Conservation (phyloP, 2,329 filamentous ascomycete genomes). For the Huntiella omanensis region DNA sequence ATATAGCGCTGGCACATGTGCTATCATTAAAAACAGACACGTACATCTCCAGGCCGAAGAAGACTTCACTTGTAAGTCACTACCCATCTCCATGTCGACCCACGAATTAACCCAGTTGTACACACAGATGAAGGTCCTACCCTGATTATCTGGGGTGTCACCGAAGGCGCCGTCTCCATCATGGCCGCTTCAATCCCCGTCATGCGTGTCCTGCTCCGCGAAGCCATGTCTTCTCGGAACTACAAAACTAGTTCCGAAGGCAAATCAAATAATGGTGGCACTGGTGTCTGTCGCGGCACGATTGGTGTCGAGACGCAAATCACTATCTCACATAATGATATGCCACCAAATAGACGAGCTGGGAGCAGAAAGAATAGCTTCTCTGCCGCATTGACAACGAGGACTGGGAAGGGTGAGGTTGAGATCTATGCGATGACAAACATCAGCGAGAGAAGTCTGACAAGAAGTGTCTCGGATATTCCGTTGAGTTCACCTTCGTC, state of each 20-base stretch:
- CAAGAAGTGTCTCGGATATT: slow-evolving; percentile 8
- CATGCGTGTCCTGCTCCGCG: slow-evolving; percentile 12
- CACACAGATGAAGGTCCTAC: neutral
- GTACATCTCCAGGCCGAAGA: neutral
- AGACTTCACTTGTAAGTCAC: slow-evolving; percentile 8
- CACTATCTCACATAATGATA: neutral
- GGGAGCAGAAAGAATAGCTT: neutral
- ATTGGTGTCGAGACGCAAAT: slow-evolving; percentile 3
- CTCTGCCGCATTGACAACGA: neutral
- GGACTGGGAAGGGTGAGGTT: slow-evolving; percentile 3
- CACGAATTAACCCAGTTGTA: neutral
- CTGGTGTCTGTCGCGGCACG: neutral
- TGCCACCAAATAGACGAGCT: no score
- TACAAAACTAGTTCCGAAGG: neutral
- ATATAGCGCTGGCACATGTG: slow-evolving; percentile 7
- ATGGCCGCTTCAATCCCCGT: slow-evolving; percentile 10
- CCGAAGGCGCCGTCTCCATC: slow-evolving; percentile 12
- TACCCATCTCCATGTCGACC: neutral
- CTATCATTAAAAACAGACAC: slow-evolving; percentile 6
- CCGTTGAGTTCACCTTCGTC: neutral
- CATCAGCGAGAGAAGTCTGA: slow-evolving; percentile 9
- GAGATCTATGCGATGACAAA: slow-evolving; percentile 11
- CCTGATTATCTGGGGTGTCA: slow-evolving; percentile 12
- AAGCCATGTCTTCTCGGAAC: slow-evolving; percentile 8
- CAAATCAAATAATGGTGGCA: neutral